Evolutionary conservation across 2,329 filamentous ascomycete genomes (phyloP).

Genomic region (Drechmeria coniospora): DNA sequence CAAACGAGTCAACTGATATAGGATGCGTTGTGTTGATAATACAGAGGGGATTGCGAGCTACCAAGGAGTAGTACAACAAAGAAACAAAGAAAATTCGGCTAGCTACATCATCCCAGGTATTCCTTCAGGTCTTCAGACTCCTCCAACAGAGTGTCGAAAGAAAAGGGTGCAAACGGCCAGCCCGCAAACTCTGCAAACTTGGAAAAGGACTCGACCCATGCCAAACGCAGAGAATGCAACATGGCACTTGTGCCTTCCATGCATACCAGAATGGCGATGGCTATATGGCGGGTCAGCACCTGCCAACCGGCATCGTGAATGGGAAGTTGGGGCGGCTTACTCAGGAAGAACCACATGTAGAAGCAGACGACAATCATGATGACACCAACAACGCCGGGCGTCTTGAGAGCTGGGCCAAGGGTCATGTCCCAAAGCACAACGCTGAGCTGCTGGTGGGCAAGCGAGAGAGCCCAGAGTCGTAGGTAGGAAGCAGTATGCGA

Average conservation of each 20-base stretch:
- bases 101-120: constrained; percentile 28
- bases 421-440: constrained; percentile 97
- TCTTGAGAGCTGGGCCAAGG: constrained; percentile 57
- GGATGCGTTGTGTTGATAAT: constrained; percentile 11
- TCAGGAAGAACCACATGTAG: constrained; percentile 80
- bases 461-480: constrained; percentile 91
- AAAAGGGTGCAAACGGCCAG: constrained; percentile 76
- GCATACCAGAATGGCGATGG: constrained; percentile 56
- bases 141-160: constrained; percentile 69
- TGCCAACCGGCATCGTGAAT: neutral
- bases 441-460: constrained; percentile 94
- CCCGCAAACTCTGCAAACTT: constrained; percentile 92
- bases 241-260: constrained; percentile 97
- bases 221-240: constrained; percentile 79
- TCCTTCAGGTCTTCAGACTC: constrained; percentile 55
- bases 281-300: constrained; percentile 15
- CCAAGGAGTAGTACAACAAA: constrained; percentile 11
- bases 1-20: constrained; percentile 3
- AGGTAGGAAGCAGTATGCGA: constrained; percentile 98
- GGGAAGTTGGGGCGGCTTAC: constrained; percentile 24
- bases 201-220: constrained; percentile 96
- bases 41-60: constrained; percentile 12
- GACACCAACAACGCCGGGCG: constrained; percentile 51
- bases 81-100: constrained; percentile 7
- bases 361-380: constrained; percentile 73